phyloP scores from a whole-genome alignment of 2,329 filamentous ascomycete species.

The Elsinoe australis region DNA sequence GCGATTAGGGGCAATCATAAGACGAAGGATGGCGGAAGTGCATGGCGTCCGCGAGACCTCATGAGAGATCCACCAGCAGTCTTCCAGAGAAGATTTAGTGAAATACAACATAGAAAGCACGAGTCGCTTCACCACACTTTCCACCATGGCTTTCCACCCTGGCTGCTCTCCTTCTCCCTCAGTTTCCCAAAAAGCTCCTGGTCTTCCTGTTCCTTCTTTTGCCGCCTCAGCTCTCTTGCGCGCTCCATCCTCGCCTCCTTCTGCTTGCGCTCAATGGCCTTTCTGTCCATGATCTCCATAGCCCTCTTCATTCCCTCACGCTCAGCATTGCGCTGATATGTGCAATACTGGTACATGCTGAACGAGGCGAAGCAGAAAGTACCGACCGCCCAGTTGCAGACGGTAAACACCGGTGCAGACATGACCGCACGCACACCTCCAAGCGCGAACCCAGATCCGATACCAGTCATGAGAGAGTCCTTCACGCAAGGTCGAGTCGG shows the following conservation, averaged over 20 bases:
- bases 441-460: conserved; percentile 67
- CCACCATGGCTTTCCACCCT: conserved; percentile 28
- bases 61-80: too few species aligned
- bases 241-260: conserved; percentile 40
- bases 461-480: conserved; percentile 74
- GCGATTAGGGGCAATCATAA: conserved; percentile 45
- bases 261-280: conserved; percentile 56
- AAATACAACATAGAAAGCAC: background rate
- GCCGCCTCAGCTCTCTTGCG: conserved; percentile 33
- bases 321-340: conserved; percentile 65
- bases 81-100: too few species aligned
- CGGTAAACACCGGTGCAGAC: conserved; percentile 53
- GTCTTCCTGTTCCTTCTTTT: conserved; percentile 38
- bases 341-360: conserved; percentile 75
- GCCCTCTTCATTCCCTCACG: conserved; percentile 75
- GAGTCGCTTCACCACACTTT: conserved; percentile 29
- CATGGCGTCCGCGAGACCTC: conserved; percentile 6
- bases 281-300: conserved; percentile 70
- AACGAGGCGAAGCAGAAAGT: conserved; percentile 64
- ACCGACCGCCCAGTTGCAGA: conserved; percentile 80
- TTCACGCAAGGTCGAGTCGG: conserved; percentile 77
- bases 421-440: conserved; percentile 68
- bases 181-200: conserved; percentile 30
- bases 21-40: conserved; percentile 29
- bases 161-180: conserved; percentile 19